Percentiles rank a stretch among this genome's conserved stretches.
These are phyloP conservation scores for Pichia terricola DNA, from an alignment of 1,139 yeast genomes.

Conservation along the genomic window DNA sequence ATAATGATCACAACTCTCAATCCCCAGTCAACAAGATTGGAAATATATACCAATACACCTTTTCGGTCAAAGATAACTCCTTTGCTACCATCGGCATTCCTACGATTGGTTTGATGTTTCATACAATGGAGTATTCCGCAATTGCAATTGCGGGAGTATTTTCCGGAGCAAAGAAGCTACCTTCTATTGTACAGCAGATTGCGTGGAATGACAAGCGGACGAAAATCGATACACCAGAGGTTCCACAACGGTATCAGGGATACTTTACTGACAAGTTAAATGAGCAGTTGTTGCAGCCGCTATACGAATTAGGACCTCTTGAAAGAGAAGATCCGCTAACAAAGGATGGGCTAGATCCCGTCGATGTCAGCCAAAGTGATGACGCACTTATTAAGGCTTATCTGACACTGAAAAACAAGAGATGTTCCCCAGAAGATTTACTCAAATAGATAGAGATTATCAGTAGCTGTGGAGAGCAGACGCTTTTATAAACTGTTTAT, in stretches of 20 bases:
- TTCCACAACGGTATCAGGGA: conserved; percentile 13
- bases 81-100: conserved; percentile 35
- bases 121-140: conserved; percentile 35
- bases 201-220: conserved; percentile 16
- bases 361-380: conserved; percentile 7
- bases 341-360: conserved; percentile 3
- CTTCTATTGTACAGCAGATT: conserved; percentile 18
- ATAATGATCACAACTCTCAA: conserved; percentile 3
- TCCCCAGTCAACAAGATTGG: conserved; percentile 25
- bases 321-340: conserved; percentile 11
- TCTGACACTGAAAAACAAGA: conserved; percentile 6
- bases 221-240: conserved; percentile 13
- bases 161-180: conserved; percentile 25
- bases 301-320: conserved; percentile 8
- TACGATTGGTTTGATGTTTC: conserved; percentile 32
- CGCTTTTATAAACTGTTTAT: too few relatives aligned
- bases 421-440: conserved; percentile 4
- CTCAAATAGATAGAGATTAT: background rate
- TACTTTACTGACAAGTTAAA: conserved; percentile 9
- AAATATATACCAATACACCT: conserved; percentile 28
- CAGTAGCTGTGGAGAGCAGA: too few relatives aligned
- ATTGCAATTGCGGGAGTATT: conserved; percentile 44
- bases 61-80: conserved; percentile 34
- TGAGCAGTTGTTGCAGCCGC: conserved; percentile 15
- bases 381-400: conserved; percentile 10